Conservation (phyloP, 2,329 filamentous ascomycete species). For the Sporothrix humicola region DNA sequence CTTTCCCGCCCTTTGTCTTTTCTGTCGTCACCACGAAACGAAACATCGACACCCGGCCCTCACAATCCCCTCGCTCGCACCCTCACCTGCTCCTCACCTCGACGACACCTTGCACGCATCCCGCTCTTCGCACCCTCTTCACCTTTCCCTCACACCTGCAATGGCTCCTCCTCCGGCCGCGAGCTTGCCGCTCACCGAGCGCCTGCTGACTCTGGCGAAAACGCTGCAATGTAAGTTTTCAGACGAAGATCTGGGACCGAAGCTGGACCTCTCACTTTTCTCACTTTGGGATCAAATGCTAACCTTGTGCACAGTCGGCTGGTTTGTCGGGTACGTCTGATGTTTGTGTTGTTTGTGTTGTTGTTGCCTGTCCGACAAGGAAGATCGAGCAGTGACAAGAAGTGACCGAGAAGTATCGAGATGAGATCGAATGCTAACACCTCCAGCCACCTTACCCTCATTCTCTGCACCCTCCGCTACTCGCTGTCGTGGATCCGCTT, state of each 20-base stretch:
- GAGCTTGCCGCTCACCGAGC: constrained; percentile 72
- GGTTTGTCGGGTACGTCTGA: constrained; percentile 75
- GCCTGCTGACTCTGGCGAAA: constrained; percentile 78
- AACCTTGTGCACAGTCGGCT: constrained; percentile 62
- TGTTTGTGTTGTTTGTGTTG: constrained; percentile 18
- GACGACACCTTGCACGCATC: too few relatives aligned
- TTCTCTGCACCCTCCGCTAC: constrained; percentile 84
- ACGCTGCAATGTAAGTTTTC: constrained; percentile 82
- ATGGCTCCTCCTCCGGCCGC: constrained; percentile 79
- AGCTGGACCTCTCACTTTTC: constrained; percentile 38
- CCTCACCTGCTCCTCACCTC: too few relatives aligned
- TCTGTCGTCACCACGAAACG: neutral
- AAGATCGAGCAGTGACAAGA: neutral
- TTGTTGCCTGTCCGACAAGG: neutral
- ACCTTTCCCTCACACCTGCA: constrained; percentile 19
- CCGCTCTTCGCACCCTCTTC: too few relatives aligned
- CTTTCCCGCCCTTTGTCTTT: too few relatives aligned
- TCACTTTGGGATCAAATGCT: constrained; percentile 34
- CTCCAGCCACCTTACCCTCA: constrained; percentile 79
- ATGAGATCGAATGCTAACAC: neutral
- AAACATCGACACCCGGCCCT: neutral
- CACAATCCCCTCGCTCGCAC: too few relatives aligned
- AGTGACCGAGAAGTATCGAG: too few relatives aligned
- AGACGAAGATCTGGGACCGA: constrained; percentile 30
- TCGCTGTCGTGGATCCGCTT: constrained; percentile 83